A percentile compares a stretch with the other conserved stretches of the same genome.
phyloP scores from a whole-genome alignment of 192 early-diverging fungal genomes.

The Coemansia interrupta region DNA sequence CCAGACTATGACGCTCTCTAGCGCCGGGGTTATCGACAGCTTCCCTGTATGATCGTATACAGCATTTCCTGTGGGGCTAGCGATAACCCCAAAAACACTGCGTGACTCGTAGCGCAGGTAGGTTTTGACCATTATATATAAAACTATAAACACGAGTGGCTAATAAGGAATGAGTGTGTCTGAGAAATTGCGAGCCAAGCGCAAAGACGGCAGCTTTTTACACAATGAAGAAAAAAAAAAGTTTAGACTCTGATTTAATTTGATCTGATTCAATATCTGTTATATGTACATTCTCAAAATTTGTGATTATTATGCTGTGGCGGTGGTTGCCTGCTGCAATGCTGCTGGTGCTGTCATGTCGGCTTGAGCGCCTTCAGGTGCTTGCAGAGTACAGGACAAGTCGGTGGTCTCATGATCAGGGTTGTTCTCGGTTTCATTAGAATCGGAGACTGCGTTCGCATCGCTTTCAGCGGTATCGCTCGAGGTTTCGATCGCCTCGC shows the following conservation, averaged over 20 bases:
- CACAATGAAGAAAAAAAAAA: constrained; percentile 15
- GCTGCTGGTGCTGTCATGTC: too few relatives aligned
- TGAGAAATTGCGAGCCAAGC: neutral
- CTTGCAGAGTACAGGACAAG: neutral
- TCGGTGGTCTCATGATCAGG: neutral
- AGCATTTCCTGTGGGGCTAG: constrained; percentile 64
- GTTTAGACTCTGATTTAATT: constrained; percentile 2
- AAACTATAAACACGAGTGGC: too few relatives aligned
- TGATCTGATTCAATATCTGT: constrained; percentile 7
- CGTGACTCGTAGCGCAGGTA: constrained; percentile 80
- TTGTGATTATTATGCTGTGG: too few relatives aligned
- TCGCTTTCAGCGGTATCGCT: constrained; percentile 2
- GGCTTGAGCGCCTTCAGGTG: too few relatives aligned
- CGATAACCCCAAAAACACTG: constrained; percentile 80
- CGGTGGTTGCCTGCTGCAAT: too few relatives aligned
- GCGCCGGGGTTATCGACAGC: constrained; percentile 72
- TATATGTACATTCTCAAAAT: constrained; percentile 4
- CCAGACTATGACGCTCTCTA: constrained; percentile 83
- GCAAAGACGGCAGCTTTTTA: constrained; percentile 2
- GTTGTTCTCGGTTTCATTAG: neutral
- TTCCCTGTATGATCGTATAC: constrained; percentile 69
- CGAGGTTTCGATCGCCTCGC: constrained; percentile 24
- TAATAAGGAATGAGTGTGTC: neutral
- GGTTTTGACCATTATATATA: constrained; percentile 48
- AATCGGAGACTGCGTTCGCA: neutral